Percentiles rank a stretch among this genome's conserved stretches.
phyloP scores from a whole-genome alignment of 2,329 filamentous ascomycete genomes.

The Epichloe glyceriae region DNA sequence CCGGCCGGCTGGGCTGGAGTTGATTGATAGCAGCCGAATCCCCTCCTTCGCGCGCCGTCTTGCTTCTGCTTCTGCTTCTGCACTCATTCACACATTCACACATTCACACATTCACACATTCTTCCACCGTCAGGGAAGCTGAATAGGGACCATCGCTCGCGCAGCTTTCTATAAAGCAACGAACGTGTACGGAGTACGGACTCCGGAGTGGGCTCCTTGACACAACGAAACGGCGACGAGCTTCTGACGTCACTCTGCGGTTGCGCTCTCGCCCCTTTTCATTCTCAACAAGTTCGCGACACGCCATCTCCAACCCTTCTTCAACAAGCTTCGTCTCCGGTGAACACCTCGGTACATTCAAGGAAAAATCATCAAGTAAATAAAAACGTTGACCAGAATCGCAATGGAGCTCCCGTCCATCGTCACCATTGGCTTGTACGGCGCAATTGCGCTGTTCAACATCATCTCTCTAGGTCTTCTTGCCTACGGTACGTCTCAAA shows the following conservation, averaged over 20 bases:
- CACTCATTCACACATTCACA: not conserved
- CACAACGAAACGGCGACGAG: not conserved
- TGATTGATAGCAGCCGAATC: not conserved
- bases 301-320: not conserved
- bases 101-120: not conserved
- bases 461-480: constrained; percentile 6
- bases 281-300: not conserved
- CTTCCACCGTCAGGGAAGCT: not conserved
- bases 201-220: not conserved
- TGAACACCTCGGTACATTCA: too few species aligned
- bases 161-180: not conserved
- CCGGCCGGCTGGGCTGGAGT: too few species aligned
- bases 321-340: too few species aligned
- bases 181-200: not conserved
- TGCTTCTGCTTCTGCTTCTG: not conserved
- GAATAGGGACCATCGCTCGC: not conserved
- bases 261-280: not conserved
- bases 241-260: not conserved
- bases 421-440: constrained; percentile 3
- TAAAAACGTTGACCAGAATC: not conserved
- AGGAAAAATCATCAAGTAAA: too few species aligned
- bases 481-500: constrained; percentile 3
- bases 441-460: constrained; percentile 5
- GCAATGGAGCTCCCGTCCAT: constrained; percentile 6
- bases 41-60: not conserved